Percentiles rank a stretch among this genome's conserved stretches.
phyloP scores from a whole-genome alignment of 164 flowering plant species.

The Protea cynaroides region DNA sequence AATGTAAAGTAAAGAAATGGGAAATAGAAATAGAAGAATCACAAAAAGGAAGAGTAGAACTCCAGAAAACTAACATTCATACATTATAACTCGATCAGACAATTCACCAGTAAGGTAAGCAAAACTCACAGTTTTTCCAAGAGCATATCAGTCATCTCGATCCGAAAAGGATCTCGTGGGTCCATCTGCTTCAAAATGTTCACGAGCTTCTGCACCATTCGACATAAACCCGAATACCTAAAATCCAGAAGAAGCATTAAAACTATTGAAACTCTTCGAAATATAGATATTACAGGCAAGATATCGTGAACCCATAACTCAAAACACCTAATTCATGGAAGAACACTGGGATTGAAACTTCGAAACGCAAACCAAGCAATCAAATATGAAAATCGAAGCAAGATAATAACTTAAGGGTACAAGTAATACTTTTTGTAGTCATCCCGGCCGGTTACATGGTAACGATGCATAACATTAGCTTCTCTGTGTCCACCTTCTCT shows the following conservation, averaged over 20 bases:
- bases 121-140: constrained; percentile 80
- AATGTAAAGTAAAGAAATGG: too few species aligned
- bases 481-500: constrained; percentile 84
- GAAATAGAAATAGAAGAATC: too few species aligned
- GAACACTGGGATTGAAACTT: neutral
- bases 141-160: constrained; percentile 76
- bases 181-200: constrained; percentile 82
- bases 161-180: constrained; percentile 66
- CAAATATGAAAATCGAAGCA: neutral
- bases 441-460: constrained; percentile 70
- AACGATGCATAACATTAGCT: constrained; percentile 58
- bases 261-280: neutral
- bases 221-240: constrained; percentile 69
- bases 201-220: constrained; percentile 76
- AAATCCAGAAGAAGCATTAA: neutral
- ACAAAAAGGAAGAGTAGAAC: too few species aligned
- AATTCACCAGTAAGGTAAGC: neutral
- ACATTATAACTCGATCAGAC: neutral
- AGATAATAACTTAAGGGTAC: neutral
- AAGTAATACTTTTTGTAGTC: constrained; percentile 80
- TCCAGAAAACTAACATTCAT: too few species aligned
- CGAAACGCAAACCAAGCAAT: neutral
- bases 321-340: neutral
- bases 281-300: neutral
- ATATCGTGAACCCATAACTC: neutral